A percentile compares a stretch with the other conserved stretches of the same genome.
Conservation (phyloP, 116 monocot species). For the Phalaenopsis hybrid region DNA sequence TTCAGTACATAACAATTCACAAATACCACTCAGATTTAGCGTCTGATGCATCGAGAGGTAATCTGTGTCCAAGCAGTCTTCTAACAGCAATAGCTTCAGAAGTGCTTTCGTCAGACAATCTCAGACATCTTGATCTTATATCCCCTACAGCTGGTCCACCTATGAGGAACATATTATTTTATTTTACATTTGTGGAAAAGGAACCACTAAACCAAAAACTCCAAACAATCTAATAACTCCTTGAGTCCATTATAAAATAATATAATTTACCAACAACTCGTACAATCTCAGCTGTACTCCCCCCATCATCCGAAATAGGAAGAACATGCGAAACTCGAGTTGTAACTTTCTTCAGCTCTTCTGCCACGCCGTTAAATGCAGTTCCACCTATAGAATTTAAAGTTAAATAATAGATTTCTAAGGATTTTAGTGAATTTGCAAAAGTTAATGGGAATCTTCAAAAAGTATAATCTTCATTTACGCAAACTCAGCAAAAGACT, state of each 20-base stretch:
- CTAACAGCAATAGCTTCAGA: slow-evolving; percentile 65
- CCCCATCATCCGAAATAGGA: slow-evolving; percentile 95
- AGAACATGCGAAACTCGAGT: slow-evolving; percentile 90
- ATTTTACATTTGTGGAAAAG: background rate
- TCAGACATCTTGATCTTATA: slow-evolving; percentile 71
- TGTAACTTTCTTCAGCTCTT: slow-evolving; percentile 79
- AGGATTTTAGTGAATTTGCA: background rate
- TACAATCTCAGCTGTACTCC: slow-evolving; percentile 97
- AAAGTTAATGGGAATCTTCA: background rate
- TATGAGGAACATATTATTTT: slow-evolving; percentile 17
- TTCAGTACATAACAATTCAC: background rate
- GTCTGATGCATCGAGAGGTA: slow-evolving; percentile 45
- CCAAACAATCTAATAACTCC: background rate
- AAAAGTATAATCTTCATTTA: background rate
- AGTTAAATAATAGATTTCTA: background rate
- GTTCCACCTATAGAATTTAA: slow-evolving; percentile 62
- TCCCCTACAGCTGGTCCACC: slow-evolving; percentile 85
- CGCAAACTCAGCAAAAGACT: background rate
- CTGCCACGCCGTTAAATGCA: slow-evolving; percentile 95
- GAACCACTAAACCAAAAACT: background rate
- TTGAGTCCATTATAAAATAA: background rate
- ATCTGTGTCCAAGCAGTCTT: slow-evolving; percentile 65
- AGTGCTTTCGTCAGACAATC: slow-evolving; percentile 76
- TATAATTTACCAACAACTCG: slow-evolving; percentile 70
- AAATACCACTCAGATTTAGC: slow-evolving; percentile 71